Evolutionary conservation across 2,329 filamentous ascomycete species (phyloP), one percentile per base, ranked within the genome.

Genomic region (Talaromyces piceae): DNA sequence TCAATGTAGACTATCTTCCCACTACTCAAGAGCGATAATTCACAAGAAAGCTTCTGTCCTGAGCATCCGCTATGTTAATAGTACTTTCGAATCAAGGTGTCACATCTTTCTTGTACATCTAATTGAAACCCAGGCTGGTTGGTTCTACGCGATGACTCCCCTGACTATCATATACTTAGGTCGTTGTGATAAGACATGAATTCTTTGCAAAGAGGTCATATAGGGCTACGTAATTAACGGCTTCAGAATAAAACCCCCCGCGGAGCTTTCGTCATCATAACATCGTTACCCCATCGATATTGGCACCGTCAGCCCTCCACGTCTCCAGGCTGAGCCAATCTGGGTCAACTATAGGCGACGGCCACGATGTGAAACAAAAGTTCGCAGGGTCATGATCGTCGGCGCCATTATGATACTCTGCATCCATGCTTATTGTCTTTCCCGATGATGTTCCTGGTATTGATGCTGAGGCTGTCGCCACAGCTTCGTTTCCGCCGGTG

Each of bases 241-340:
- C 16, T 18, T 37, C 41, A 44, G 13, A 23, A 27, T 23, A 44
- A 44, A 25, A 12, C 22, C 18, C 41, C 41, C 13, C n/a, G 22
- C 41, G 41, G 11, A 18, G 30, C 16, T 22, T 26, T 6, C 13
- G 12, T 16, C 37, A 44, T 50, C 25, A 50, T 50, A 28, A 22
- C 47, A 16, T 50, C 39, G 33, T 37, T 18, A 37, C 30, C 25
- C 26, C 11, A 11, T 25, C 23, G 20, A 50, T 39, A 16, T 43
- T 39, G 13, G 41, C 47, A 12, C 16, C 33, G 7, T 20, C 13
- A 31, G 43, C 43, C 49, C 52, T 46, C 52, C 52, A 54, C 11
- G 52, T 48, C 49, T 54, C 48, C 26, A 54, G 26, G 23, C 28
- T 47, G 30, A 54, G 26, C 52, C 52, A 54, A 39, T 54, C 52